Evolutionary conservation across 371 early-diverging fungal genomes (phyloP), one percentile per base, ranked within the genome.

Genomic region (Agmasoma carcini): DNA sequence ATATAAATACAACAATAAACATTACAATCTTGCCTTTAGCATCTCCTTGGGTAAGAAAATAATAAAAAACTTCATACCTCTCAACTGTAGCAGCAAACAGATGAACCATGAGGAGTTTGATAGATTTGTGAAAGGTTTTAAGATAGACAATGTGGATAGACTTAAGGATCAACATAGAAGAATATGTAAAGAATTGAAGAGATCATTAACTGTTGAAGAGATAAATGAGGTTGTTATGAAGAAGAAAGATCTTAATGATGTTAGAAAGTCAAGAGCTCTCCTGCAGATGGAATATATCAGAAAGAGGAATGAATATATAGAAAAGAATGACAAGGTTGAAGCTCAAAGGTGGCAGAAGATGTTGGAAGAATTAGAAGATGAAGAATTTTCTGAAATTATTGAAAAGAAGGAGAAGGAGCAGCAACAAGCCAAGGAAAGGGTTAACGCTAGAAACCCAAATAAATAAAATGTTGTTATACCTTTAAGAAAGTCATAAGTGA

Each of bases 61-160:
- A 31, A 30, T 49, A 11, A 59, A 62, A 29, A 37, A 48, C 20
- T 52, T 67, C 19, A 52, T 43, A 39, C 55, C 68, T 2, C 38
- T 53, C n/a, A 63, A 66, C 52, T 50, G 70, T 19, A 70, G 70
- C 49, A 65, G 58, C 31, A 15, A 20, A 15, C 49, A 39, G 7
- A 25, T 61, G 0, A 47, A 54, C 2, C 48, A 57, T 44, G 66
- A 64, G n/a, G 73, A 70, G 50, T 68, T 61, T 44, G 38, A 53
- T 19, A 41, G 55, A 25, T 70, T 67, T 29, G 30, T 49, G 36
- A 41, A 36, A 23, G 22, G 12, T 9, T 58, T 46, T 36, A 38
- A 36, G 12, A 41, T 52, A 19, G 46, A 44, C 0, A 20, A 20
- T 3, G n/a, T 67, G 4, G 34, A 39, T 7, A 45, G 30, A 36